These are phyloP conservation scores for Aspergillus sp. DNA, from an alignment of 2,329 filamentous ascomycete species.

Conservation along the genomic window DNA sequence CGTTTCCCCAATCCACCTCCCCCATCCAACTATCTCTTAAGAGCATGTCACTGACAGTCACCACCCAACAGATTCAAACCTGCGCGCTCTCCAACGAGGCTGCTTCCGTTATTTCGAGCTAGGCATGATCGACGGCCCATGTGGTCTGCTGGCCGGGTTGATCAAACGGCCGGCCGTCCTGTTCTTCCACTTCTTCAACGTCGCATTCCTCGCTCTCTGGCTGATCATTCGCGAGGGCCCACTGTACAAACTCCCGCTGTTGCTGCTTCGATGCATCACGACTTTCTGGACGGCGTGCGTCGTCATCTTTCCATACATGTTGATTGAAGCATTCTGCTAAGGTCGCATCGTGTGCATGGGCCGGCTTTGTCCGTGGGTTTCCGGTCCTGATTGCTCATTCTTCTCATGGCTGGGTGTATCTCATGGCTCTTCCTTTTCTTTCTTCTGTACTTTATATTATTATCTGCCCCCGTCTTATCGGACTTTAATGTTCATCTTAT, in stretches of 20 bases:
- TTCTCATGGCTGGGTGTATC: background rate
- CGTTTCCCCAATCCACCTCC: slow-evolving; percentile 6
- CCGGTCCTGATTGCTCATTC: slow-evolving; percentile 3
- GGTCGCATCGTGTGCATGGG: too few species aligned
- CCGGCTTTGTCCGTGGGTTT: too few species aligned
- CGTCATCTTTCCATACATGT: slow-evolving; percentile 80
- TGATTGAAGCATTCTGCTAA: slow-evolving; percentile 58
- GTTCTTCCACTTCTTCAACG: slow-evolving; percentile 90
- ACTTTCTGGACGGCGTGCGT: slow-evolving; percentile 78
- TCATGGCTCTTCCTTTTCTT: background rate
- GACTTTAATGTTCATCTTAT: background rate
- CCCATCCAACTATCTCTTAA: background rate
- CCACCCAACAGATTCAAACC: slow-evolving; percentile 54
- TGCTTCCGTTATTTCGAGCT: slow-evolving; percentile 91
- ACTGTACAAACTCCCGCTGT: slow-evolving; percentile 59
- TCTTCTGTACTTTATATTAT: background rate
- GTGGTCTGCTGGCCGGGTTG: slow-evolving; percentile 77
- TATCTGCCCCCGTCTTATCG: background rate
- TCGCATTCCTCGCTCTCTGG: slow-evolving; percentile 87
- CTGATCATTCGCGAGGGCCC: slow-evolving; percentile 53
- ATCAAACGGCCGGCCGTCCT: slow-evolving; percentile 74
- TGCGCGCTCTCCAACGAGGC: slow-evolving; percentile 77
- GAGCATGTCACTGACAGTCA: slow-evolving; percentile 7
- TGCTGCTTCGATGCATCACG: slow-evolving; percentile 62
- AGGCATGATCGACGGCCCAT: slow-evolving; percentile 72